phyloP scores from a whole-genome alignment of 1,284 basidiomycete genomes.

The Coniferiporia weirii region DNA sequence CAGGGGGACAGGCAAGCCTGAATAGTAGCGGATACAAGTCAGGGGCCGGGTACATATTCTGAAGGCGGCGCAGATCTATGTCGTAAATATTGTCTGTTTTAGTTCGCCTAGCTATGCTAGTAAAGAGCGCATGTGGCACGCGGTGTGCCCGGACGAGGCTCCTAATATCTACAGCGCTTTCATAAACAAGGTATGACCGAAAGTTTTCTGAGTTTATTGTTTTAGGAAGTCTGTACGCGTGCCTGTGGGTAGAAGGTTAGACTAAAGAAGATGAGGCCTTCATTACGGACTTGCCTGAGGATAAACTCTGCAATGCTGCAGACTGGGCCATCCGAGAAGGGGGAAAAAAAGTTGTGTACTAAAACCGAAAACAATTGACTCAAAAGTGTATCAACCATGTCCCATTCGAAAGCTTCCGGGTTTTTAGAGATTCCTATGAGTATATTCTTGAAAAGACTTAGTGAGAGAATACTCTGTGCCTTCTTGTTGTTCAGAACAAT shows the following conservation, averaged over 20 bases:
- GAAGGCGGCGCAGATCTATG: background rate
- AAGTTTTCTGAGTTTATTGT: background rate
- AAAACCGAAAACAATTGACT: background rate
- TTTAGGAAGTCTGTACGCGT: background rate
- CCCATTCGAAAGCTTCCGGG: background rate
- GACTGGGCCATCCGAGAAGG: background rate
- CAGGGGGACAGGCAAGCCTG: background rate
- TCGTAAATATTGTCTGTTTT: background rate
- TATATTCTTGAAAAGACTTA: background rate
- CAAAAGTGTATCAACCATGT: background rate
- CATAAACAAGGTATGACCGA: background rate
- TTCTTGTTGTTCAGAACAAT: background rate
- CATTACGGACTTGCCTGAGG: background rate
- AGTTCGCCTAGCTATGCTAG: background rate
- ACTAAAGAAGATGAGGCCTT: background rate
- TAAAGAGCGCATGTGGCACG: background rate
- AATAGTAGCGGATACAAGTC: background rate
- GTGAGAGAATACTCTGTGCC: background rate
- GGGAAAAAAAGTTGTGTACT: background rate
- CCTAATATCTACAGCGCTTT: background rate
- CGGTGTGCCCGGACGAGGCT: background rate
- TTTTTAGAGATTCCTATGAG: background rate
- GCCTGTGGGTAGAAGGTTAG: background rate
- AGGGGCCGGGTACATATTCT: background rate
- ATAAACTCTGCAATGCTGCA: background rate